Base-by-base conservation (phyloP, 805 yeast genomes). In the baker's yeast (Saccharomyces cerevisiae) region DNA sequence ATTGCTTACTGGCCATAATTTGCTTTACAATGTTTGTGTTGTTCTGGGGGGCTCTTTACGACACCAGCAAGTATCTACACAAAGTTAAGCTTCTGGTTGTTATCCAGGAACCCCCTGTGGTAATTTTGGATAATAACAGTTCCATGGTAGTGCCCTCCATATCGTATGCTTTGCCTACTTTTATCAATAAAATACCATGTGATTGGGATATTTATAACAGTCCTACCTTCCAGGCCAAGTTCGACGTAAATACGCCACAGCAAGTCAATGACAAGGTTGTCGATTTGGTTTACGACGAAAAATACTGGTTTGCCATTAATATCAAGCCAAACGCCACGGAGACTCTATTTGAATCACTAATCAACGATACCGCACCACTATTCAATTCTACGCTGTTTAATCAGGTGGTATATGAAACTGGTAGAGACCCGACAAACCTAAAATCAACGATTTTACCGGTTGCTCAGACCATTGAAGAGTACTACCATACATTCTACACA, bases 301-400 rank as follows among this genome's bases (percentile, higher is more conserved):
- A 76, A 14, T 84, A 76, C 61, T 87, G 94, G 94, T 75, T 79
- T 8, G 79, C 85, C 0, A 69, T 85, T 36, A 78, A 81, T 58
- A 77, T 86, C 24, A 61, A 65, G 14, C 68, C 75, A 11, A 77
- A 80, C 60, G 80, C 84, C 0, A 73, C 82, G 2, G 61, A 56
- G 22, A 47, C 57, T 9, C 49, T 68, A 1, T 50, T 60, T n/a
- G 46, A 61, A 22, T 69, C 75, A 1, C 57, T 72, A 14, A 31
- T 53, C 3, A 51, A 49, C 9, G 53, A 60, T 6, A 50, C 56
- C 27, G 57, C 64, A 1, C 27, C 54, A 1, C 11, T 17, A 6
- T 65, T 63, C 32, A 56, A 62, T 28, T 58, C 66, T 3, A 56
- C 64, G 4, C 50, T 55, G 6, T 55, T 59, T 48, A 68, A 82